Percentiles rank a stretch among this genome's conserved stretches.
phyloP scores from a whole-genome alignment of 2,329 filamentous ascomycete species.

The Rhynchosporium graminicola region DNA sequence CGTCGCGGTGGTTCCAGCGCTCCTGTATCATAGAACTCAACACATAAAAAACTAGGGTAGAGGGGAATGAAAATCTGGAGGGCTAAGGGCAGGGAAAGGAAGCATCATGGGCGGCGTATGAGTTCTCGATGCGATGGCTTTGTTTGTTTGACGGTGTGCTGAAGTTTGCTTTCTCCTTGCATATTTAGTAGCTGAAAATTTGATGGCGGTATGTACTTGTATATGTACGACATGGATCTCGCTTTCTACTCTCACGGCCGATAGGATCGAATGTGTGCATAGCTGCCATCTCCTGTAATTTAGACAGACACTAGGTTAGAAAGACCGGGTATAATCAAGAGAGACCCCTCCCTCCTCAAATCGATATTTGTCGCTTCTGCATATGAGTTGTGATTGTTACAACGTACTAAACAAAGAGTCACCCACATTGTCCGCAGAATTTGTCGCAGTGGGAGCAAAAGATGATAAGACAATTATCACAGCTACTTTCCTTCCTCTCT shows the following conservation, averaged over 20 bases:
- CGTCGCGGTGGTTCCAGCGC: slow-evolving; percentile 45
- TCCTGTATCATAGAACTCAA: slow-evolving; percentile 22
- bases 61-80: slow-evolving; percentile 2
- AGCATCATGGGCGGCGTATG: slow-evolving; percentile 6
- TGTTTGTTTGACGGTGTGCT: slow-evolving; percentile 7
- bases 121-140: neutral
- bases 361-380: too few relatives aligned
- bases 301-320: too few relatives aligned
- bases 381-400: too few relatives aligned
- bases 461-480: too few relatives aligned
- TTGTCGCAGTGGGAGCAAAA: too few relatives aligned
- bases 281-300: too few relatives aligned
- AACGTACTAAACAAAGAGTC: too few relatives aligned
- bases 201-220: neutral
- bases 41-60: neutral
- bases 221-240: neutral
- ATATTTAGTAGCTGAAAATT: neutral
- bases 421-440: too few relatives aligned
- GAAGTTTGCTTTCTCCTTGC: neutral
- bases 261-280: neutral
- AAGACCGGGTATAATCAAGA: too few relatives aligned
- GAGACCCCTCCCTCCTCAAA: too few relatives aligned
- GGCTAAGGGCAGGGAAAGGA: neutral
- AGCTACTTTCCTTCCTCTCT: too few relatives aligned
- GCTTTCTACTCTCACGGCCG: slow-evolving; percentile 7